phyloP scores from a whole-genome alignment of 305 asterid species.

The Fraxinus baroniana region DNA sequence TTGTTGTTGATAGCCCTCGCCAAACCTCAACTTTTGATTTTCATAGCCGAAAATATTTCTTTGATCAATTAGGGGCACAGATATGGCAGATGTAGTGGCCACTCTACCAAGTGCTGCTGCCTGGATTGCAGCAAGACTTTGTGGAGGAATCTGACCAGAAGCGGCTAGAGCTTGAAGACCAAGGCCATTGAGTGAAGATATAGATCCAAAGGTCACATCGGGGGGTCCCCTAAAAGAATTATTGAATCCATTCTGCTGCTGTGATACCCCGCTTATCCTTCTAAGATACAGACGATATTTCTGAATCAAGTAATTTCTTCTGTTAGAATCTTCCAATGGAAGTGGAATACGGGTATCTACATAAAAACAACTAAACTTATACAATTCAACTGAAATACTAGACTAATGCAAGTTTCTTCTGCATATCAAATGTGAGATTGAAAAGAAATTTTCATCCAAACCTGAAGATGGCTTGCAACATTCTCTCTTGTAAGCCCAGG shows the following conservation, averaged over 20 bases:
- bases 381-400: not conserved
- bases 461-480: constrained; percentile 97
- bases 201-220: constrained; percentile 54
- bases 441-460: constrained; percentile 26
- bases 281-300: constrained; percentile 83
- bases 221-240: constrained; percentile 56
- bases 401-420: not conserved
- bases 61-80: constrained; percentile 55
- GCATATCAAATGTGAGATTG: not conserved
- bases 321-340: not conserved
- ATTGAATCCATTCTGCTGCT: constrained; percentile 58
- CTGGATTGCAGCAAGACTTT: constrained; percentile 70
- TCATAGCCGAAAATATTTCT: constrained; percentile 74
- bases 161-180: constrained; percentile 77
- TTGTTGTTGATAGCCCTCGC: constrained; percentile 53
- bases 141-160: constrained; percentile 67
- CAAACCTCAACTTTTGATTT: constrained; percentile 48
- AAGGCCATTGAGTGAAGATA: constrained; percentile 55
- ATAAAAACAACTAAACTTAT: not conserved
- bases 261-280: constrained; percentile 69
- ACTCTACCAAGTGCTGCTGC: constrained; percentile 61
- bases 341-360: not conserved
- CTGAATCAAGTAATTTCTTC: constrained; percentile 38
- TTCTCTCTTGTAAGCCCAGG: constrained; percentile 89
- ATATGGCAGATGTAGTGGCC: constrained; percentile 38